Base-by-base conservation (phyloP, 345 rosid species). In the Trapa incisa region DNA sequence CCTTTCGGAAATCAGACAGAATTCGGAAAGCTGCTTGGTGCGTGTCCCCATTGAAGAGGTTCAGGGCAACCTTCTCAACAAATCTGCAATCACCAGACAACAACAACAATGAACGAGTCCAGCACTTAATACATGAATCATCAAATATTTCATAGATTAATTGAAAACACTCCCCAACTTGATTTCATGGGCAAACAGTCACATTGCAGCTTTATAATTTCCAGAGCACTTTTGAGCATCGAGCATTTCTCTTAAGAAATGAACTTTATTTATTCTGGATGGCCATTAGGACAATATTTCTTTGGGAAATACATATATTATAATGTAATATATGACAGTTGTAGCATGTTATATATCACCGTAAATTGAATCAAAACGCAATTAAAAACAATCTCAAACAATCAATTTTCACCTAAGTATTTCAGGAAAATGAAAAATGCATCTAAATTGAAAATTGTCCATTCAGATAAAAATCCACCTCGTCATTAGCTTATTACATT, bases 1-100 rank as follows among this genome's bases (percentile, higher is more conserved):
- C 97, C 74, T 86, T 88, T 5, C 98, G 86, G 63, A 93, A 93
- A 82, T 93, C 97, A 39, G 86, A n/a, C 80, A 90, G 73, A 75
- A 93, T 77, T 12, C 94, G 77, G 74, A 88, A 85, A 36, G 89
- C 87, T 39, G 98, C 97, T 79, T 90, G 94, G 72, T 90, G 83
- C 70, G 72, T 72, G 71, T 90, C 97, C 68, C 96, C 96, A 67
- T 83, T 89, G 77, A 93, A 90, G 83, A 93, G 80, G 50, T 82
- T 80, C 64, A 81, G 68, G 36, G 93, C 87, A 61, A 87, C 80
- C 82, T 88, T 93, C 68, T 83, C 80, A 54, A 90, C 82, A 78
- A 90, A 87, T 77, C 97, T 93, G 83, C 83, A 75, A 70, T 37
- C 63, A 73, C 61, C 42, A 67, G 43, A 53, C 61, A 76, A 68